Evolutionary conservation across 192 early-diverging fungal genomes (phyloP), one percentile per base, ranked within the genome.

Genomic region (Backusella sp.): DNA sequence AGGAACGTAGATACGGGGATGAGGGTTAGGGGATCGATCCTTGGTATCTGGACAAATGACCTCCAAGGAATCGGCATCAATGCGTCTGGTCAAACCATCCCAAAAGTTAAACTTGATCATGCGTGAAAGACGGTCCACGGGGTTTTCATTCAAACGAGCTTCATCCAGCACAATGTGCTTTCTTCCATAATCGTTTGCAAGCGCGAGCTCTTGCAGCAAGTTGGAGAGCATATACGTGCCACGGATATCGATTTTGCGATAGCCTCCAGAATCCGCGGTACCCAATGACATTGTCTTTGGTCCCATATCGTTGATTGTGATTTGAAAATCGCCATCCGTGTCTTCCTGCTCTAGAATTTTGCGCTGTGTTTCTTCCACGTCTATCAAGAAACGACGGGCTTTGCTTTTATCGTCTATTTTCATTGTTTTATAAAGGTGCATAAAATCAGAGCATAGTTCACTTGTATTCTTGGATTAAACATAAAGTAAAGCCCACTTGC

Each of bases 151-250:
- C 14, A 99, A 84, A 6, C 95, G 84, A 28, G 90, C 90, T 83
- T 97, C 95, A 80, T 95, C 92, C 37, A 99, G 80, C 0, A 97
- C 91, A 53, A 99, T 92, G 74, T 93, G 90, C 72, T 90, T 93
- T 66, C 95, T 86, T 4, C 93, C 94, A 80, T 93, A 90, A 69
- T 96, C 96, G 19, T 90, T 84, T 1, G 97, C 97, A 30, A 98
- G 81, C 6, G 96, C 94, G 19, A 99, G 88, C 80, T 99, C 97
- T 84, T 98, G 97, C 8, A 99, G 80, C 39, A 99, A 86, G 71
- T 97, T 98, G 17, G 95, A 95, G 42, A 99, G 83, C 89, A 93
- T 91, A 77, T 99, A 99, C 1, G 96, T 97, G 39, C 96, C 97
- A 7, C 96, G 91, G 41, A 99, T 86, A 73, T 98, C 96, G 74